Evolutionary conservation across 2,329 filamentous ascomycete species (phyloP).

Genomic region (Nothophoma quercina): DNA sequence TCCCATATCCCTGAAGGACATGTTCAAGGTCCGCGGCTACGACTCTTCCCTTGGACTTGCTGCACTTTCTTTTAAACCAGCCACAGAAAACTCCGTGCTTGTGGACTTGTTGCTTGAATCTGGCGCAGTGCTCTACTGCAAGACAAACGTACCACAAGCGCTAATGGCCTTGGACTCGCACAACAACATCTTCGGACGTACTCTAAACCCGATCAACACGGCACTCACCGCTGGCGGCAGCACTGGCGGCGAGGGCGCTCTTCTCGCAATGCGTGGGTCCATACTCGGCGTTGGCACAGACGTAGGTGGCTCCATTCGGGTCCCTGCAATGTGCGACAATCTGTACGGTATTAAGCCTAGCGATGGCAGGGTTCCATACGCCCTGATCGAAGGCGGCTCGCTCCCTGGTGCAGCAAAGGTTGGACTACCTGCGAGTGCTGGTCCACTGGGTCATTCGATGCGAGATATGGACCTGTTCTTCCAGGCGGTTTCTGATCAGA

Average conservation of each 20-base stretch:
- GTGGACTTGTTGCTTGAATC: slow-evolving; percentile 54
- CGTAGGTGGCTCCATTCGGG: slow-evolving; percentile 61
- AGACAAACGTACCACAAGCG: slow-evolving; percentile 64
- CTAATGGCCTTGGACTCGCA: slow-evolving; percentile 62
- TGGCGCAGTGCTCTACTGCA: slow-evolving; percentile 60
- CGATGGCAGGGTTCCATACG: slow-evolving; percentile 59
- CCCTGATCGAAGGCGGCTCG: slow-evolving; percentile 59
- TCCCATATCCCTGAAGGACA: slow-evolving; percentile 58
- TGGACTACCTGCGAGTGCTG: slow-evolving; percentile 53
- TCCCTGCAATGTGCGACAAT: slow-evolving; percentile 60
- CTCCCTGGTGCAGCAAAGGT: slow-evolving; percentile 58
- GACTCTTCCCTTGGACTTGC: slow-evolving; percentile 55
- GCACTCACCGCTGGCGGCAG: slow-evolving; percentile 60
- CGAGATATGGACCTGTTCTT: slow-evolving; percentile 63
- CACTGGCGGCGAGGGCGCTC: slow-evolving; percentile 61
- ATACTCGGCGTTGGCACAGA: slow-evolving; percentile 63
- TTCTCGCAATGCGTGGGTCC: slow-evolving; percentile 58
- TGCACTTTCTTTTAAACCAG: slow-evolving; percentile 53
- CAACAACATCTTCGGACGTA: slow-evolving; percentile 58
- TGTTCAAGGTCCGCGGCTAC: slow-evolving; percentile 57
- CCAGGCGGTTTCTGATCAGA: slow-evolving; percentile 60
- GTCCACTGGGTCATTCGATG: slow-evolving; percentile 57
- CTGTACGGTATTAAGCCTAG: slow-evolving; percentile 58
- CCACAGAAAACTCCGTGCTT: slow-evolving; percentile 49
- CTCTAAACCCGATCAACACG: slow-evolving; percentile 58